Conservation (phyloP, 352 stramenopile species). For the Phytophthora fragariaefolia region DNA sequence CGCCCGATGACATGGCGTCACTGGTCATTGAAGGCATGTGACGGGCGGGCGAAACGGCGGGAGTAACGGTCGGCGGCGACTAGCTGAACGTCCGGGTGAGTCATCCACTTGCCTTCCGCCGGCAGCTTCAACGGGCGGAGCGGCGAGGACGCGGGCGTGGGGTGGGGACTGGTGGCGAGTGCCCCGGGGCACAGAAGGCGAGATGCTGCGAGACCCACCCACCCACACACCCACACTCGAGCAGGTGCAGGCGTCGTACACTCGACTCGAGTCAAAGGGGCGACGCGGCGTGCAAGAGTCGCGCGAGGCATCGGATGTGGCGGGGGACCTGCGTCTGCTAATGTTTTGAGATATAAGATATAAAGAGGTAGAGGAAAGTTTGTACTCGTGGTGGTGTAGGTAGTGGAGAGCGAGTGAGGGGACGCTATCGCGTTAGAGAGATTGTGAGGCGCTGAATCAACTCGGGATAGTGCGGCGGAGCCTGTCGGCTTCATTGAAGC, state of each 20-base stretch:
- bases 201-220: no score
- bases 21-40: conserved; percentile 29
- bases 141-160: no score
- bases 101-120: conserved; percentile 25
- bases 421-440: no score
- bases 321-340: background rate
- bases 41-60: conserved; percentile 20
- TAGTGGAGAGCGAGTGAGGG: no score
- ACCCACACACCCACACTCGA: no score
- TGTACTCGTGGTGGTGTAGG: background rate
- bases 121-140: no score
- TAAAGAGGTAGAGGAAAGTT: background rate
- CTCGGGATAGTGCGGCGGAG: no score
- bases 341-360: background rate
- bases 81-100: conserved; percentile 13
- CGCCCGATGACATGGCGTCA: conserved; percentile 21
- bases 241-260: no score
- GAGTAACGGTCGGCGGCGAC: conserved; percentile 20
- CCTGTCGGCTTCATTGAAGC: no score
- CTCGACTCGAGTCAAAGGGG: conserved; percentile 4
- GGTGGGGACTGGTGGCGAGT: no score
- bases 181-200: no score
- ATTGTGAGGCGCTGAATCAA: no score
- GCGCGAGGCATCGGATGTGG: background rate
- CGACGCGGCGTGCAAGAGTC: background rate